Evolutionary conservation across 768 basidiomycete genomes (phyloP).

Genomic region (Multifurca ochricompacta): DNA sequence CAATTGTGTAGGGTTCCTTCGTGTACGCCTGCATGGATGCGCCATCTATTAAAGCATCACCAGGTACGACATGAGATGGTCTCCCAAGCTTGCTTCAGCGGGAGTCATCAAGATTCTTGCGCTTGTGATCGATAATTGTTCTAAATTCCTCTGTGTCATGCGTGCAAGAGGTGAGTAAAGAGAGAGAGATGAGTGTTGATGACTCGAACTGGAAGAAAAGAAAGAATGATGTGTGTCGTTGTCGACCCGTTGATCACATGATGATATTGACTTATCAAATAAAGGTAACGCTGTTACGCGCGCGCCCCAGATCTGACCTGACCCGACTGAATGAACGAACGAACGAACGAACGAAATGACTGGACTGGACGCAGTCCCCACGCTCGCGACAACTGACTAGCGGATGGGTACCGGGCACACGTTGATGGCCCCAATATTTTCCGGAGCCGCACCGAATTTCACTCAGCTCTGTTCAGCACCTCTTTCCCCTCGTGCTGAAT

Average conservation of each 20-base stretch:
- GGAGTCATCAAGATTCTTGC: neutral
- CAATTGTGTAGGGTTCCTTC: conserved; percentile 68
- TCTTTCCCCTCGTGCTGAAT: neutral
- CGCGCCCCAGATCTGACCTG: no score
- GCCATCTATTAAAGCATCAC: conserved; percentile 8
- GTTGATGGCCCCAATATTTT: neutral
- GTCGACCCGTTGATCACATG: neutral
- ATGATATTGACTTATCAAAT: neutral
- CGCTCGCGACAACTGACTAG: neutral
- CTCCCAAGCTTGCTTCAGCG: neutral
- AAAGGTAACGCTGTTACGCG: no score
- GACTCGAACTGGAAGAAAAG: neutral
- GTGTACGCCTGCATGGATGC: conserved; percentile 57
- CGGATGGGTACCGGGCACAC: neutral
- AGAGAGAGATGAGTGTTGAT: neutral
- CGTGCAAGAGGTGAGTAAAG: neutral
- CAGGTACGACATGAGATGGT: conserved; percentile 8
- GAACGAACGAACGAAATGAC: no score
- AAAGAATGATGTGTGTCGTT: neutral
- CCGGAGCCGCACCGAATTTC: neutral
- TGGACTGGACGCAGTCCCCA: no score
- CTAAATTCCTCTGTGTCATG: conserved; percentile 13
- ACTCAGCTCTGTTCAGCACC: neutral
- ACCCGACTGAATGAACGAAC: no score
- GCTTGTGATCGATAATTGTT: conserved; percentile 5